phyloP scores from a whole-genome alignment of 805 yeast species.

The Ogataea nonfermentans region DNA sequence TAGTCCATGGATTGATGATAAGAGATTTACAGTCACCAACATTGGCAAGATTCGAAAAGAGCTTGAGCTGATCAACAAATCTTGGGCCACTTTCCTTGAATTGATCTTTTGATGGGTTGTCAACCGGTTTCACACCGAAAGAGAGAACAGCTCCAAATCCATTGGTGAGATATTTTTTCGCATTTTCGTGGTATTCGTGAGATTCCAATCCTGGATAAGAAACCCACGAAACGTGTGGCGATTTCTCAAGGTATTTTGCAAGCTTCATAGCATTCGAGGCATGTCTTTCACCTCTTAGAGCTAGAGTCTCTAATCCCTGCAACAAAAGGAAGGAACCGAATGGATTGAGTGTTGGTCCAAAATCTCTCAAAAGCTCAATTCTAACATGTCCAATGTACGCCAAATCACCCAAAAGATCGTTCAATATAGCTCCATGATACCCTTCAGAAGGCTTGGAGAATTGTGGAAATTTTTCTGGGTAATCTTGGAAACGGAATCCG shows the following conservation, averaged over 20 bases:
- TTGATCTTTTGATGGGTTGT: conserved; percentile 48
- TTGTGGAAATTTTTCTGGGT: conserved; percentile 88
- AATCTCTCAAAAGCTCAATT: conserved; percentile 83
- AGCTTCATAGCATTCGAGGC: conserved; percentile 76
- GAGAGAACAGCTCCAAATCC: conserved; percentile 89
- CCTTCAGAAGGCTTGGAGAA: conserved; percentile 89
- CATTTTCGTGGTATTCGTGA: conserved; percentile 73
- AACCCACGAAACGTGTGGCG: conserved; percentile 77
- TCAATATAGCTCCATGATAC: conserved; percentile 83
- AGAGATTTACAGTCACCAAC: conserved; percentile 96
- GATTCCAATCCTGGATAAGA: conserved; percentile 87
- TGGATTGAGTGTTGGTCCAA: conserved; percentile 88
- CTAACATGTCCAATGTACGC: conserved; percentile 82
- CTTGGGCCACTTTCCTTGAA: conserved; percentile 77
- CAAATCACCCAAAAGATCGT: conserved; percentile 75
- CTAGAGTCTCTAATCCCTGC: conserved; percentile 93
- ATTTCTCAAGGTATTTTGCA: conserved; percentile 71
- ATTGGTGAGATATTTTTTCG: conserved; percentile 75
- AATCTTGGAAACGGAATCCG: conserved; percentile 84
- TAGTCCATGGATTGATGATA: conserved; percentile 93
- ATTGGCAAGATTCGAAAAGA: conserved; percentile 91
- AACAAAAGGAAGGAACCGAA: conserved; percentile 81
- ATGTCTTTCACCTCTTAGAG: conserved; percentile 92
- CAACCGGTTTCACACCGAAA: conserved; percentile 76
- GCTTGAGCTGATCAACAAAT: conserved; percentile 78